Conservation (phyloP, 208 protist species). For the Phytomonas sp. region DNA sequence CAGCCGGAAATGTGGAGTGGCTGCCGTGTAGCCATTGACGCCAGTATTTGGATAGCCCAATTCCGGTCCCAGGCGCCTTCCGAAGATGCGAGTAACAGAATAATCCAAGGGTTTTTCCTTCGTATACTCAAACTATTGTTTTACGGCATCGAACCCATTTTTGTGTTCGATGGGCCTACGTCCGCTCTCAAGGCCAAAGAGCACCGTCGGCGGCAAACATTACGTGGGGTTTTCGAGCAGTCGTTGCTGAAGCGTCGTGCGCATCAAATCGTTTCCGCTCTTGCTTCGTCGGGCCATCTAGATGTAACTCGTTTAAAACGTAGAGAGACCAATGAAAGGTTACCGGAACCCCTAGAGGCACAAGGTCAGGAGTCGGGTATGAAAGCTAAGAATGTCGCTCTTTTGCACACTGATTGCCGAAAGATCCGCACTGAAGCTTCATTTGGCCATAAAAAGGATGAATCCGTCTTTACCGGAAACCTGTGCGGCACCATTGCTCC, state of each 20-base stretch:
- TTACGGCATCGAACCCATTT: slow-evolving; percentile 79
- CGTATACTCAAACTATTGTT: slow-evolving; percentile 85
- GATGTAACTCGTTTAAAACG: slow-evolving; percentile 21
- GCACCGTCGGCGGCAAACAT: slow-evolving; percentile 35
- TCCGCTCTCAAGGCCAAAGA: slow-evolving; percentile 50
- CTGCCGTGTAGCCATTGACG: slow-evolving; percentile 75
- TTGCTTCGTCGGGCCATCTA: slow-evolving; percentile 48
- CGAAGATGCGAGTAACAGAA: slow-evolving; percentile 39
- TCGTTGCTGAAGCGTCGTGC: slow-evolving; percentile 39
- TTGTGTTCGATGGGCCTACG: slow-evolving; percentile 82
- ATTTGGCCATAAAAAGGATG: not conserved
- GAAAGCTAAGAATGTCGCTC: not conserved
- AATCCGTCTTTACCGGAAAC: not conserved
- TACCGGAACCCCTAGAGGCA: not conserved
- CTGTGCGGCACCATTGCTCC: not conserved
- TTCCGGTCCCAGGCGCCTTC: slow-evolving; percentile 45
- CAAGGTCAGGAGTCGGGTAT: not conserved
- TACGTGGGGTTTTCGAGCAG: slow-evolving; percentile 23
- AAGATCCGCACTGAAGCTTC: not conserved
- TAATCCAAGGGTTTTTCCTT: slow-evolving; percentile 72
- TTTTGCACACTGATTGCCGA: not conserved
- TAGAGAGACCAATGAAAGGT: not conserved
- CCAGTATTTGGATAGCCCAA: slow-evolving; percentile 85
- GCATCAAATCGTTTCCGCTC: slow-evolving; percentile 59
- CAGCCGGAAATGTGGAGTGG: slow-evolving; percentile 55